Evolutionary conservation across 345 rosid genomes (phyloP), one percentile per base, ranked within the genome.

Genomic region (Tarenaya hassleriana): DNA sequence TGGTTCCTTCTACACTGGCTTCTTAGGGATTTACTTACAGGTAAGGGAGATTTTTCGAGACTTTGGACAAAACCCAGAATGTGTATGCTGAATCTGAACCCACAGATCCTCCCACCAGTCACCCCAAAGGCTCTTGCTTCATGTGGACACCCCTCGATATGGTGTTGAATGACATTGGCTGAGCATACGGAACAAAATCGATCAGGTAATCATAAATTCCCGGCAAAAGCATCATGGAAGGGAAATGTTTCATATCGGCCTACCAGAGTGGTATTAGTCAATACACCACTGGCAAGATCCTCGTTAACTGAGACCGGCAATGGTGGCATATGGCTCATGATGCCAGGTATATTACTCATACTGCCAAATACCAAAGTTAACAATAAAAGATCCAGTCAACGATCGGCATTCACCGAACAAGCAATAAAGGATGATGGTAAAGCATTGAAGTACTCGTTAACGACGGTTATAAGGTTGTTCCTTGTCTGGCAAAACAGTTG

Each of bases 321-420:
- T 14, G 98, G 90, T 35, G 86, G 90, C 98, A 91, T 87, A 57
- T 73, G 89, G 60, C 82, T 84, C 96, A 91, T 86, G 67, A 86
- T 73, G 64, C 95, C 89, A 40, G 95, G 90, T 77, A 63, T 81
- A 49, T 66, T 64, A 67, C 76, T 73, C 90, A 87, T 80, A 58
- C 98, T 91, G 81, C 71, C 51, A 70, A 52, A 56, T 12, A 14
- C 41, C 68, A 24, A 45, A 17, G 42, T 62, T 37, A 51, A 45
- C 19, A 56, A 46, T 47, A 20, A 11, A 44, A 34, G 43, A 49
- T 43, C 49, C 52, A 66, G 19, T 24, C 13, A 70, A 3, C 14
- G 5, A 47, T 10, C 50, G 34, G 3, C 43, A 32, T 10, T 16
- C 31, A 29, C 14, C 35, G n/a, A 13, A 48, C 13, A 6, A 42